Evolutionary conservation across 768 basidiomycete species (phyloP), one percentile per base, ranked within the genome.

Genomic region (Tylopilus sp.): DNA sequence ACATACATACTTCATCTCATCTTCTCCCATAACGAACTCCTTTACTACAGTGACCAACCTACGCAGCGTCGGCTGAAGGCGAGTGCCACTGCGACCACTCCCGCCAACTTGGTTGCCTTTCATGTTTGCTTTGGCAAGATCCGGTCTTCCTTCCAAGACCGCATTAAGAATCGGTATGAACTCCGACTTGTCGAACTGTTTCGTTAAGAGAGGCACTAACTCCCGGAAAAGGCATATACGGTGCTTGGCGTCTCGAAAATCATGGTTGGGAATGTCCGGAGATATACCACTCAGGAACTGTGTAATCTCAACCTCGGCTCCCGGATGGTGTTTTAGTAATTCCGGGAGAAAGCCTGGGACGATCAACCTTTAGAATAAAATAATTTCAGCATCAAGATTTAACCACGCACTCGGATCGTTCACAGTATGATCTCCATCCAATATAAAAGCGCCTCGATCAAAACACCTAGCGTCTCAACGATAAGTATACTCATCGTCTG

Each of bases 371-470:
- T 10, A 38, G 36, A 3, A 4, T 18, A 9, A n/a, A 20, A 20
- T 6, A 18, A 38, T 1, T 18, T 10, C n/a, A 9, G 10, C 8
- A 3, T 9, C 6, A 10, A 8, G 2, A 20, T 61, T 23, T 6
- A 1, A 20, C 4, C 6, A 30, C 35, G 4, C 13, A 67, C 57
- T 56, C 33, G 43, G 43, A 38, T 44, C 8, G 4, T 47, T 38
- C 1, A 47, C 28, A 0, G 6, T 2, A 1, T 13, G 31, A 3
- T 28, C 33, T 0, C 9, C 47, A 8, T 7, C 3, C 0, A 13
- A 56, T 4, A 18, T 12, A 13, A 67, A 67, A 0, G n/a, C 36
- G 11, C 10, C 48, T 0, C 57, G 59, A 12, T 67, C 60, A 42
- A 55, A 53, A 26, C 46, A 51, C 4, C 65, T 67, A 6, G 28